A percentile compares a stretch with the other conserved stretches of the same genome.
Conservation (phyloP, 2,329 filamentous ascomycete genomes). For the Fusarium verticillioides region DNA sequence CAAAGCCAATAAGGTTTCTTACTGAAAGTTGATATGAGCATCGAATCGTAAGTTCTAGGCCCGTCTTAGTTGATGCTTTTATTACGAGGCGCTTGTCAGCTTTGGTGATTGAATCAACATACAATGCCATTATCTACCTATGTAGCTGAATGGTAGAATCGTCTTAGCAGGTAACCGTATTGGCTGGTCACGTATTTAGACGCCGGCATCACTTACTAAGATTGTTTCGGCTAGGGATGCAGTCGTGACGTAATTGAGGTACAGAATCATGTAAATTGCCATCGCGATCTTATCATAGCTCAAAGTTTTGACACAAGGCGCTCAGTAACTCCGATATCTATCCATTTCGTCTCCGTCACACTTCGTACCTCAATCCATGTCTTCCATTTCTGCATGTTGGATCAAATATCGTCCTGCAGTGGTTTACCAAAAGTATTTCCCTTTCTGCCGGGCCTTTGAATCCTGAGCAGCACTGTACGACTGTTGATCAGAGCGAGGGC, state of each 20-base stretch:
- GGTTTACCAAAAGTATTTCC: conserved; percentile 35
- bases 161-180: background rate
- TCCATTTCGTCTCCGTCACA: background rate
- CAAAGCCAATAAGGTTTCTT: background rate
- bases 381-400: background rate
- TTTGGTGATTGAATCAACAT: background rate
- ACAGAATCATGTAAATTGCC: background rate
- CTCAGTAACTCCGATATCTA: background rate
- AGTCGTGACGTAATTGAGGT: background rate
- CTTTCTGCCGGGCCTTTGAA: conserved; percentile 1
- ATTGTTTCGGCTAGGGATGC: conserved; percentile 44
- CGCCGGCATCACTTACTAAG: conserved; percentile 53
- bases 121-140: background rate
- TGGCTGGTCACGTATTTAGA: conserved; percentile 32
- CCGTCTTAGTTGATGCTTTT: too few species aligned
- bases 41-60: background rate
- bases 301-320: background rate
- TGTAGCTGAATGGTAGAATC: background rate
- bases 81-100: background rate
- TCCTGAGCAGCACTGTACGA: conserved; percentile 12
- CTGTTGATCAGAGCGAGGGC: conserved; percentile 5
- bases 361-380: background rate
- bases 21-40: background rate
- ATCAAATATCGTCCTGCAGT: background rate
- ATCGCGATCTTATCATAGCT: background rate